Evolutionary conservation across 352 stramenopile genomes (phyloP).

Genomic region (Halophytophthora batemanensis): DNA sequence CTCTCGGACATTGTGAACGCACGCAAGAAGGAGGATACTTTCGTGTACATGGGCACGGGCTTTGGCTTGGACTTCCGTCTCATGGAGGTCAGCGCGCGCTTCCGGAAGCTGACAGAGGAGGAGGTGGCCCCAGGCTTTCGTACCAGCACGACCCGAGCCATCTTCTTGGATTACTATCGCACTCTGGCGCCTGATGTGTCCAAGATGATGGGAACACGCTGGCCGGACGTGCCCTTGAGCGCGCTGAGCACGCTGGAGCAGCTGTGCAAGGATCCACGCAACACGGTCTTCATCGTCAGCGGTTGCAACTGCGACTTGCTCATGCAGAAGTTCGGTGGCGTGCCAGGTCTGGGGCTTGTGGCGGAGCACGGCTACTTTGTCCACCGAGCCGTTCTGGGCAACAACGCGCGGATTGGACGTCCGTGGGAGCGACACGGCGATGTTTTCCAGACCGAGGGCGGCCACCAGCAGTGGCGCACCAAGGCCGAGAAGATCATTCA

Average conservation of each 20-base stretch:
- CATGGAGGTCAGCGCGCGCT: slow-evolving; percentile 92
- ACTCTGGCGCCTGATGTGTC: slow-evolving; percentile 93
- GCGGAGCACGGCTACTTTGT: slow-evolving; percentile 99
- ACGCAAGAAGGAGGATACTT: slow-evolving; percentile 73
- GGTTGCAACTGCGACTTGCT: slow-evolving; percentile 96
- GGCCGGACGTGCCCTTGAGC: slow-evolving; percentile 72
- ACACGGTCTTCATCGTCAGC: slow-evolving; percentile 98
- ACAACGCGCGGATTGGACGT: slow-evolving; percentile 60
- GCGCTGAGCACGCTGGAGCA: slow-evolving; percentile 85
- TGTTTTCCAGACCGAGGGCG: slow-evolving; percentile 50
- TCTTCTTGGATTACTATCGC: slow-evolving; percentile 98
- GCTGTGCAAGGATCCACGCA: slow-evolving; percentile 93
- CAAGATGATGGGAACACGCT: slow-evolving; percentile 71
- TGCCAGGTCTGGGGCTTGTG: slow-evolving; percentile 95
- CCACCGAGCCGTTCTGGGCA: slow-evolving; percentile 52
- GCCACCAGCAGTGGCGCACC: slow-evolving; percentile 89
- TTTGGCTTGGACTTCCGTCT: slow-evolving; percentile 96
- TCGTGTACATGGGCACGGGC: slow-evolving; percentile 89
- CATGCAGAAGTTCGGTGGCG: slow-evolving; percentile 91
- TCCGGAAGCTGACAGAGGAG: slow-evolving; percentile 84
- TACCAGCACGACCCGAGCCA: slow-evolving; percentile 81
- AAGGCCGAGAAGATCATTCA: slow-evolving; percentile 96
- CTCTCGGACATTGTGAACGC: slow-evolving; percentile 76
- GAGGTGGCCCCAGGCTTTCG: slow-evolving; percentile 60
- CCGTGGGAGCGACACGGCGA: slow-evolving; percentile 74